Evolutionary conservation across 768 basidiomycete species (phyloP).

Genomic region (Hemileccinum impolitum): DNA sequence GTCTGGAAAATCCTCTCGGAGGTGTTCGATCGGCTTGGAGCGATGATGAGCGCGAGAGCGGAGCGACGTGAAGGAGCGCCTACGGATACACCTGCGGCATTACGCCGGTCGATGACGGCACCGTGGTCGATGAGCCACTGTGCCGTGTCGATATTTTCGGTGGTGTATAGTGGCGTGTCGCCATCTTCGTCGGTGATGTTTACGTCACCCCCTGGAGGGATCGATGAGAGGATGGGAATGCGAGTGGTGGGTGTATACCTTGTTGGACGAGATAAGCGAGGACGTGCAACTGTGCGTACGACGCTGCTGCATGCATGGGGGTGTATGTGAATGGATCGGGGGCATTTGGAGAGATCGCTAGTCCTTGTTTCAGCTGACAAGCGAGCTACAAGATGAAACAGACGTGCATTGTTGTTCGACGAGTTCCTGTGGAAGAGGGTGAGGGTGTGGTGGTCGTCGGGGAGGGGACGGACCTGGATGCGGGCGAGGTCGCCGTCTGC

Average conservation of each 20-base stretch:
- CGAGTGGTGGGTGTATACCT: slow-evolving; percentile 38
- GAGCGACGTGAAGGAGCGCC: slow-evolving; percentile 28
- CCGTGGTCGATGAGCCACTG: slow-evolving; percentile 76
- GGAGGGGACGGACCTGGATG: slow-evolving; percentile 53
- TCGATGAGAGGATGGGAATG: neutral
- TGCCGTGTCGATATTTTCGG: slow-evolving; percentile 78
- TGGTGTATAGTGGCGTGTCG: slow-evolving; percentile 90
- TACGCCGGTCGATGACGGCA: slow-evolving; percentile 57
- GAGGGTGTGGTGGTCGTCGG: neutral
- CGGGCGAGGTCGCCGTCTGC: slow-evolving; percentile 83
- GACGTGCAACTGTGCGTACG: slow-evolving; percentile 77
- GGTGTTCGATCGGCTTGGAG: slow-evolving; percentile 58
- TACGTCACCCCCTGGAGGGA: slow-evolving; percentile 70
- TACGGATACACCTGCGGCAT: slow-evolving; percentile 75
- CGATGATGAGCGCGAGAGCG: slow-evolving; percentile 7
- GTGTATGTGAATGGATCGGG: slow-evolving; percentile 77
- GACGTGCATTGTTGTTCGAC: slow-evolving; percentile 56
- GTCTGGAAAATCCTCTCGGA: slow-evolving; percentile 67
- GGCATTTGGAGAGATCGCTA: slow-evolving; percentile 65
- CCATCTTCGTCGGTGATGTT: slow-evolving; percentile 84
- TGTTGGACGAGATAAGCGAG: slow-evolving; percentile 74
- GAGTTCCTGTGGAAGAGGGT: slow-evolving; percentile 43
- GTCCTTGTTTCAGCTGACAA: neutral
- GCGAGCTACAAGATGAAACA: slow-evolving; percentile 4
- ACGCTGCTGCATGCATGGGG: slow-evolving; percentile 93